Base-by-base conservation (phyloP, 2,329 filamentous ascomycete species). In the Kalaharituber pfeilii region DNA sequence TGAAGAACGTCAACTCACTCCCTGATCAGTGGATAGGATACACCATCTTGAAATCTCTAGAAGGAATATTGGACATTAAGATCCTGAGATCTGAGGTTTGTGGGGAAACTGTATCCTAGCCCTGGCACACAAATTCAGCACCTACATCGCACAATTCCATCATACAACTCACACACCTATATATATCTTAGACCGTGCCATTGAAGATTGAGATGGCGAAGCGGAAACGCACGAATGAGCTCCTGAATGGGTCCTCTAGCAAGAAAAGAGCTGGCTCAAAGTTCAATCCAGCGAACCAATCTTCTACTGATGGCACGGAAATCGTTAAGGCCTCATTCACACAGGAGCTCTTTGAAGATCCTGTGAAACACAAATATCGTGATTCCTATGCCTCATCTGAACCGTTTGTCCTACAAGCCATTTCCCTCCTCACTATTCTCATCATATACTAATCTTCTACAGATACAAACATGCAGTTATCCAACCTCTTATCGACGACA, bases 401-500 rank as follows among this genome's bases (percentile, higher is more conserved):
- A 47, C 42, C 42, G 42, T 47, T 15, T 6, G 42, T 47, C 24
- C 18, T 22, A 24, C n/a, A n/a, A n/a, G n/a, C n/a, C n/a, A n/a
- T 9, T 36, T 36, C 9, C 9, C 30, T n/a, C n/a, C n/a, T n/a
- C n/a, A n/a, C n/a, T 39, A 39, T 13, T 9, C 33, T 39, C 33
- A 39, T 39, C 15, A n/a, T n/a, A n/a, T n/a, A n/a, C 15, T 3
- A 15, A 39, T 3, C 20, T 13, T 18, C 20, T 39, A 6, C 7
- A 39, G 33, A 15, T 39, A 39, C 33, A 39, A 39, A 18, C 33
- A 39, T 39, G 84, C 84, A 62, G 89, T 98, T 51, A 94, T 98
- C 66, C 75, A 80, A 62, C 73, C 78, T 53, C 73, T 98, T 44
- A 82, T 96, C 67, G 74, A 91, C 69, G 82, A 89, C 63, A 69